Evolutionary conservation across 2,329 filamentous ascomycete genomes (phyloP).

Genomic region (Blastomyces parvus): DNA sequence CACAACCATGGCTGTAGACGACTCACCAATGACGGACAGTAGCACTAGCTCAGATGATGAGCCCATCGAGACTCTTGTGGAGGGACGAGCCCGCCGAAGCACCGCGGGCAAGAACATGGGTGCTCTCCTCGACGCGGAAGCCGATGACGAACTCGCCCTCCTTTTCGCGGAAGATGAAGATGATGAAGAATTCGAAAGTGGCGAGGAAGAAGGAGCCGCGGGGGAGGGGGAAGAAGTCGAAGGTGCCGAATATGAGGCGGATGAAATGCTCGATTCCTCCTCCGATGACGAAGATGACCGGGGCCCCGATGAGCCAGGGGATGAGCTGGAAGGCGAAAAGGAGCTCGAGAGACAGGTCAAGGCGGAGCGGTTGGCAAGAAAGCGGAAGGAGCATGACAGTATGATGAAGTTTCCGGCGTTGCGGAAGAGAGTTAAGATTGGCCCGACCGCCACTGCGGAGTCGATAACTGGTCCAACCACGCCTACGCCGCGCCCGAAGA

Average conservation of each 20-base stretch:
- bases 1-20: not conserved
- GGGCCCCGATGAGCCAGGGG: conserved; percentile 42
- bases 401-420: conserved; percentile 49
- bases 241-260: conserved; percentile 46
- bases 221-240: conserved; percentile 32
- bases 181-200: conserved; percentile 39
- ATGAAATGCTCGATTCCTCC: conserved; percentile 79
- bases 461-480: conserved; percentile 20
- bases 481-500: conserved; percentile 45
- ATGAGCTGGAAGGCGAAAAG: conserved; percentile 78
- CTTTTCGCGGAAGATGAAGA: conserved; percentile 68
- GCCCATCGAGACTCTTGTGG: conserved; percentile 50
- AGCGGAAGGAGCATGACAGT: conserved; percentile 69
- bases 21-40: not conserved
- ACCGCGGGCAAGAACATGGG: conserved; percentile 81
- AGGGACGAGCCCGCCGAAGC: conserved; percentile 62
- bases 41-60: not conserved
- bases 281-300: conserved; percentile 73
- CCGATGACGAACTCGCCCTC: conserved; percentile 57
- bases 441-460: conserved; percentile 19
- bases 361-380: conserved; percentile 59
- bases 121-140: conserved; percentile 64
- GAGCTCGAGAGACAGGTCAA: conserved; percentile 71
- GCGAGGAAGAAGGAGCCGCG: conserved; percentile 51
- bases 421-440: conserved; percentile 65